Evolutionary conservation across 169 alveolate species (phyloP).

Genomic region (Plasmodium vivax): DNA sequence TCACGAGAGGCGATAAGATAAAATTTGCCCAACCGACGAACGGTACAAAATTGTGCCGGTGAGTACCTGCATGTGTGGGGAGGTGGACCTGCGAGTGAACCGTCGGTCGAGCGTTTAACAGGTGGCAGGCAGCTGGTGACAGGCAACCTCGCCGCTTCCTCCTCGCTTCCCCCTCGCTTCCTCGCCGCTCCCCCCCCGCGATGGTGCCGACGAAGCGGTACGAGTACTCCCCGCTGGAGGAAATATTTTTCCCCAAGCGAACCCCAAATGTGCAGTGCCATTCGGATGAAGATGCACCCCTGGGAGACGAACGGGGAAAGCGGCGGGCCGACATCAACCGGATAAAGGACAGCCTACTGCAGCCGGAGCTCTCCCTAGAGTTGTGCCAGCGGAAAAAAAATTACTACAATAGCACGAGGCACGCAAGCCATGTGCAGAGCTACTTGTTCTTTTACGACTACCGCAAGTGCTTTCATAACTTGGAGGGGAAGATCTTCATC

Average conservation of each 20-base stretch:
- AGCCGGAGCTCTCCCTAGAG: slow-evolving; percentile 18
- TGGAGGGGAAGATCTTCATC: slow-evolving; percentile 65
- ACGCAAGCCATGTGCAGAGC: slow-evolving; percentile 30
- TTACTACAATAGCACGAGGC: slow-evolving; percentile 33
- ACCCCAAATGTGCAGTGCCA: slow-evolving; percentile 11
- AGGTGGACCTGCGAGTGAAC: too few relatives aligned
- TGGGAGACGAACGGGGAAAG: not conserved
- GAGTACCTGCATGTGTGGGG: too few relatives aligned
- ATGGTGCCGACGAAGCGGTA: slow-evolving; percentile 20
- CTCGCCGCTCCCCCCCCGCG: not conserved
- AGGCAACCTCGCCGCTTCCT: too few relatives aligned
- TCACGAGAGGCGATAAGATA: too few relatives aligned
- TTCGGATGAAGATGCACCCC: not conserved
- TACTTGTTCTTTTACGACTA: slow-evolving; percentile 54
- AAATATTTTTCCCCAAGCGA: slow-evolving; percentile 9
- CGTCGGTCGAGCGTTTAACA: too few relatives aligned
- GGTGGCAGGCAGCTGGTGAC: too few relatives aligned
- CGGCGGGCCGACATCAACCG: slow-evolving; percentile 1
- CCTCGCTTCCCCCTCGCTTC: too few relatives aligned
- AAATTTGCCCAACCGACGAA: too few relatives aligned
- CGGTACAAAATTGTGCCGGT: too few relatives aligned
- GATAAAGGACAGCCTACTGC: slow-evolving; percentile 12
- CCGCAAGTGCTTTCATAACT: slow-evolving; percentile 31
- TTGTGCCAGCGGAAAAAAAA: slow-evolving; percentile 27
- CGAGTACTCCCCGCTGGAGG: slow-evolving; percentile 31